These are phyloP conservation scores for Kluyveromyces starmeri DNA, from an alignment of 805 yeast genomes.

Conservation along the genomic window DNA sequence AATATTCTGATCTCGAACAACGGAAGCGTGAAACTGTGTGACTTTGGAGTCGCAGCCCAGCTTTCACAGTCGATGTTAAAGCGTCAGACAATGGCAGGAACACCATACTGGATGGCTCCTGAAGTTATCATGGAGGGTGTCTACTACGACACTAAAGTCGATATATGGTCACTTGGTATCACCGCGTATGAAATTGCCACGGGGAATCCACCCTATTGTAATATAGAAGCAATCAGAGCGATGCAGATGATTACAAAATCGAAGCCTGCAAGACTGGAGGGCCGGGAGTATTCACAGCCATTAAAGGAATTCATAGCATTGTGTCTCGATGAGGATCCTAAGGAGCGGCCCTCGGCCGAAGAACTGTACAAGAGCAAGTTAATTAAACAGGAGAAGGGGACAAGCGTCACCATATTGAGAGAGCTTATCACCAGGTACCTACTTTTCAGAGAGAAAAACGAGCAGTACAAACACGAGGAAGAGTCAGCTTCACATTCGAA, in stretches of 20 bases:
- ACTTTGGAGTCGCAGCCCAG: constrained; percentile 97
- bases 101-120: constrained; percentile 99
- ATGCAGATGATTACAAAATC: constrained; percentile 88
- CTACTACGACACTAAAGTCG: constrained; percentile 83
- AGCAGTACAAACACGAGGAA: constrained; percentile 35
- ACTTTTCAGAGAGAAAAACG: constrained; percentile 63
- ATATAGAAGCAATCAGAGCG: constrained; percentile 89
- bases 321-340: constrained; percentile 90
- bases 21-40: constrained; percentile 87
- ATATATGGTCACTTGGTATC: constrained; percentile 95
- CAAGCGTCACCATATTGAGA: constrained; percentile 52
- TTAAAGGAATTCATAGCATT: constrained; percentile 84
- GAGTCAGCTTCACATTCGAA: constrained; percentile 31
- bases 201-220: constrained; percentile 96
- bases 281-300: constrained; percentile 64
- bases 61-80: constrained; percentile 64
- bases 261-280: constrained; percentile 92
- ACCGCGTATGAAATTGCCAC: constrained; percentile 92
- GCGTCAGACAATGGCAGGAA: constrained; percentile 91
- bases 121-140: constrained; percentile 92
- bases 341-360: constrained; percentile 80
- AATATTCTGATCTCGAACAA: constrained; percentile 82
- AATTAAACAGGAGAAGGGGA: constrained; percentile 50
- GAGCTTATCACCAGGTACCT: constrained; percentile 70
- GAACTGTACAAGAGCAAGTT: constrained; percentile 70